Conservation (phyloP, 306 rosid genomes). For the Acacia acuminata region DNA sequence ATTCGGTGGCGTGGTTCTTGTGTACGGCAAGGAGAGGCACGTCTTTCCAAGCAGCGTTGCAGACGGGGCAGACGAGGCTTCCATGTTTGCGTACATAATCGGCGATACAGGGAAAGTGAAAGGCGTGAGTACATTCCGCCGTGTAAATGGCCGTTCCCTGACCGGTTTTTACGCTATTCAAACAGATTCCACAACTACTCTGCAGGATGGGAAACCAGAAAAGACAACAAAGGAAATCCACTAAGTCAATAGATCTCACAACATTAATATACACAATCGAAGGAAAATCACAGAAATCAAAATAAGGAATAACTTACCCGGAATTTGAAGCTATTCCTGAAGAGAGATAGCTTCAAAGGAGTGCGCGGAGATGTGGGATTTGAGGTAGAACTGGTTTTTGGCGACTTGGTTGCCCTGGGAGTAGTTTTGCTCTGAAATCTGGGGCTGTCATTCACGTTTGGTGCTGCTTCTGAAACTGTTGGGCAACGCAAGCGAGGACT, state of each 20-base stretch:
- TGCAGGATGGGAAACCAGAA: slow-evolving; percentile 27
- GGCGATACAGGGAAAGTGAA: slow-evolving; percentile 92
- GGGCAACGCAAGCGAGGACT: slow-evolving; percentile 58
- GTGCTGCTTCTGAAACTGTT: slow-evolving; percentile 49
- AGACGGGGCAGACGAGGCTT: slow-evolving; percentile 81
- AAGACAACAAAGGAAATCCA: neutral
- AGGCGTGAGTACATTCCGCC: slow-evolving; percentile 90
- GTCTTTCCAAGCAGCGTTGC: slow-evolving; percentile 84
- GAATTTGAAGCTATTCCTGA: slow-evolving; percentile 94
- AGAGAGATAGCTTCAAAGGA: slow-evolving; percentile 83
- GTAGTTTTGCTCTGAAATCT: slow-evolving; percentile 44
- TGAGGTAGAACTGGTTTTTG: slow-evolving; percentile 40
- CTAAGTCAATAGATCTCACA: neutral
- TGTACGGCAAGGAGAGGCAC: slow-evolving; percentile 78
- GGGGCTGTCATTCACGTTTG: slow-evolving; percentile 35
- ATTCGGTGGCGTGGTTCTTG: slow-evolving; percentile 41
- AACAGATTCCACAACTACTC: slow-evolving; percentile 96
- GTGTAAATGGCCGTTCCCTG: slow-evolving; percentile 98
- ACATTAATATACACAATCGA: neutral
- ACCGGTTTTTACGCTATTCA: slow-evolving; percentile 88
- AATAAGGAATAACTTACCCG: slow-evolving; percentile 43
- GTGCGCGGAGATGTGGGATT: slow-evolving; percentile 90
- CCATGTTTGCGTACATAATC: slow-evolving; percentile 66
- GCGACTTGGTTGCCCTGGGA: slow-evolving; percentile 53
- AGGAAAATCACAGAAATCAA: neutral